Evolutionary conservation across 495 filamentous ascomycete genomes (phyloP), one percentile per base, ranked within the genome.

Genomic region (Penicillium manginii): DNA sequence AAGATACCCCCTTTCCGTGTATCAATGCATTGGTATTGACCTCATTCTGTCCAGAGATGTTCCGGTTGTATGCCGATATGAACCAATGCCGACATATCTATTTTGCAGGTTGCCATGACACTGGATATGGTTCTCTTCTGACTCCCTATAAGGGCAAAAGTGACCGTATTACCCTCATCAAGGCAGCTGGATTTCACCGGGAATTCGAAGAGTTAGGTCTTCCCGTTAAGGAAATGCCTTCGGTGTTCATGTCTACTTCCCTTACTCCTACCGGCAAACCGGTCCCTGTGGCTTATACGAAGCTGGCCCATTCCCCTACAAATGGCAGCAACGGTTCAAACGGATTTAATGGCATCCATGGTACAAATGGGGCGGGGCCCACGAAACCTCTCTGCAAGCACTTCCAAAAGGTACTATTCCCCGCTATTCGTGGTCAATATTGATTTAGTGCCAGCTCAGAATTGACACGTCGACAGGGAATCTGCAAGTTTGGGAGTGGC

Each of bases 1-100:
- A 2, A 22, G 8, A 2, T 46, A 19, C 21, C 18, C 17, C 32
- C n/a, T n/a, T 7, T 32, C 12, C 32, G 6, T 35, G 17, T n/a
- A 7, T 29, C 17, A 14, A 7, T n/a, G 32, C 2, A 43, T 52
- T 50, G 49, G 57, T 55, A 8, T 14, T 21, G 60, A 6, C 61
- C 55, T 8, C 17, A 8, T 29, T 8, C 19, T 2, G 31, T 55
- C 6, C 53, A 85, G 85, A 81, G 67, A 76, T 82, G 57, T 80
- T 89, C 50, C 78, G 79, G 2, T 62, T 87, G 4, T 87, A 84
- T 62, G 78, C 72, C 5, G 77, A 86, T 23, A 84, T 84, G 53
- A 72, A 78, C 48, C 83, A 88, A 61, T 90, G 87, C 76, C 84
- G 83, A 52, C 85, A 89, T 68, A 84, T 90, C 35, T 83, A 84